Evolutionary conservation across 2,329 filamentous ascomycete genomes (phyloP).

Genomic region (Botryotinia globosa): DNA sequence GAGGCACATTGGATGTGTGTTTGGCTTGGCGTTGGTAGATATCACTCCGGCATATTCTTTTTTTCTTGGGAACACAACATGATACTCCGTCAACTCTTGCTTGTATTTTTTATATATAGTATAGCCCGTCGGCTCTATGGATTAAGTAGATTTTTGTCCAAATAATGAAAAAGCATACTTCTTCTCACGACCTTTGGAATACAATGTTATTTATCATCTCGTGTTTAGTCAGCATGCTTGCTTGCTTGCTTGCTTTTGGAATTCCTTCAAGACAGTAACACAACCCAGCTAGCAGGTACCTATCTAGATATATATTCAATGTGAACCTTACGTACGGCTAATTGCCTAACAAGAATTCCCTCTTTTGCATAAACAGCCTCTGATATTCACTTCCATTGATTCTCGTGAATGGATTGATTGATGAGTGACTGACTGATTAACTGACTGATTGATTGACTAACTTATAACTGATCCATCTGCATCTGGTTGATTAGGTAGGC

Average conservation of each 20-base stretch:
- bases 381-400: background rate
- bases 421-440: background rate
- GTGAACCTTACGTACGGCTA: background rate
- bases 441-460: background rate
- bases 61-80: conserved; percentile 12
- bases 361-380: background rate
- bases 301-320: background rate
- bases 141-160: background rate
- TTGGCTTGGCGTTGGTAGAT: conserved; percentile 19
- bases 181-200: background rate
- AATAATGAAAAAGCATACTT: conserved; percentile 8
- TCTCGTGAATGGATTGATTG: background rate
- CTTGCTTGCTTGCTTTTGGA: background rate
- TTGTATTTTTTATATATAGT: background rate
- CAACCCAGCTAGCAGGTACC: background rate
- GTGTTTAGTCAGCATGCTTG: conserved; percentile 2
- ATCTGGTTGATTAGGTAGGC: background rate
- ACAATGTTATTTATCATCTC: background rate
- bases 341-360: background rate
- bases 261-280: conserved; percentile 6
- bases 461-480: background rate
- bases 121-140: background rate
- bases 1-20: conserved; percentile 15
- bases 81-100: conserved; percentile 1
- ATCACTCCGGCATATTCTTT: conserved; percentile 18